Evolutionary conservation across 306 rosid species (phyloP), one percentile per base, ranked within the genome.

Genomic region (Lathyrus aphaca): DNA sequence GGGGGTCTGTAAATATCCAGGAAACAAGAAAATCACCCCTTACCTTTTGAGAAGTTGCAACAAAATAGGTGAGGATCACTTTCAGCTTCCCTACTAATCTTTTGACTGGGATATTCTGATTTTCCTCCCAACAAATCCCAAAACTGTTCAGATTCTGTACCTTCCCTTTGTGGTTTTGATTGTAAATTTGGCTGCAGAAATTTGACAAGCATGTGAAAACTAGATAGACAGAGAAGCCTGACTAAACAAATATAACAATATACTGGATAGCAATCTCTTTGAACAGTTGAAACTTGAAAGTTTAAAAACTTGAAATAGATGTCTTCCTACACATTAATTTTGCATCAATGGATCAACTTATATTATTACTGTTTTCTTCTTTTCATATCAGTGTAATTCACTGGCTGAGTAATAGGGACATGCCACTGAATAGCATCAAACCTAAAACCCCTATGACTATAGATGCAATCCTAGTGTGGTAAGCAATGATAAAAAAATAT

Each of bases 101-200:
- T 95, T 79, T 95, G 97, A 91, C 83, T 89, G 40, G 89, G 65
- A 77, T 86, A 83, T 77, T 91, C 99, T 1, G 85, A 66, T 77
- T 95, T 95, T 16, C 91, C 97, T 75, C 96, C 90, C 53, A 95
- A 84, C 68, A 91, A 77, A 2, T 81, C 95, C 99, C 97, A 91
- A 84, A 91, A 95, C 71, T 86, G 92, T 77, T 95, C 97, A 74
- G 96, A 80, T 81, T 95, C 99, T 5, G 85, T 15, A 57, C 96
- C 96, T 86, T 95, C 99, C 76, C 85, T 95, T 27, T 84, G 99
- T 60, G 89, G 72, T 83, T 81, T 95, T 60, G 90, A 68, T 74
- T 89, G 99, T 62, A 87, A 66, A 67, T 89, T 84, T 30, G 99
- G 99, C 99, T 95, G 97, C 82, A 79, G 69, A 71, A 57, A 78